These are phyloP conservation scores for Gypsophila paniculata DNA, from an alignment of 179 eudicot genomes.

Conservation along the genomic window DNA sequence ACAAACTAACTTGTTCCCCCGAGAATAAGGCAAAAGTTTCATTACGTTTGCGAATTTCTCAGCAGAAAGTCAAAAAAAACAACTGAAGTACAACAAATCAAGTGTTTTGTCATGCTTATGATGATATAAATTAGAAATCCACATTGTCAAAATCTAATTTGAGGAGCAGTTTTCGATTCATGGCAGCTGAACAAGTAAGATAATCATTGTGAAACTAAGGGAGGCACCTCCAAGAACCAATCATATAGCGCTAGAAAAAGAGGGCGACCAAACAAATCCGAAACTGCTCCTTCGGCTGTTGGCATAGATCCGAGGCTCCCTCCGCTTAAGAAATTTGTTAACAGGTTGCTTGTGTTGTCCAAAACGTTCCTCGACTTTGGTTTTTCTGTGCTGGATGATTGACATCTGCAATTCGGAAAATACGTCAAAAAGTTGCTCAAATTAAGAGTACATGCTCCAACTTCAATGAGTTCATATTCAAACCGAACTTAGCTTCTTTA, in stretches of 20 bases:
- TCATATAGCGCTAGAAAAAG: constrained; percentile 89
- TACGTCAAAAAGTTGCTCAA: neutral
- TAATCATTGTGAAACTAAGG: constrained; percentile 10
- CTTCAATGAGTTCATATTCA: neutral
- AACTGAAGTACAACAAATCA: neutral
- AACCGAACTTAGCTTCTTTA: too few relatives aligned
- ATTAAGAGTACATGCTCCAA: constrained; percentile 14
- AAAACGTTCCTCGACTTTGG: constrained; percentile 58
- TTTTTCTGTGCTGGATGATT: constrained; percentile 64
- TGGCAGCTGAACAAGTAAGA: neutral
- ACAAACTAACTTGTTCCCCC: neutral
- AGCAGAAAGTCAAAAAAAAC: constrained; percentile 4
- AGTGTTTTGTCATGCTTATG: neutral
- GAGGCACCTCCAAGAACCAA: constrained; percentile 90
- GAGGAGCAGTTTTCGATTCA: neutral
- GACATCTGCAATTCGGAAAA: constrained; percentile 52
- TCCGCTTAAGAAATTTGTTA: constrained; percentile 83
- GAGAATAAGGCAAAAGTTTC: neutral
- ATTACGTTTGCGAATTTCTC: neutral
- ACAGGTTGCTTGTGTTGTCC: constrained; percentile 93
- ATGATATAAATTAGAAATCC: neutral
- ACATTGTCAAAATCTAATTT: constrained; percentile 1
- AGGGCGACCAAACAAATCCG: constrained; percentile 88
- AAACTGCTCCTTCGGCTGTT: constrained; percentile 93
- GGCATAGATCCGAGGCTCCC: constrained; percentile 90